A percentile compares a stretch with the other conserved stretches of the same genome.
phyloP scores from a whole-genome alignment of 2,329 filamentous ascomycete species.

The Epichloe scottii region DNA sequence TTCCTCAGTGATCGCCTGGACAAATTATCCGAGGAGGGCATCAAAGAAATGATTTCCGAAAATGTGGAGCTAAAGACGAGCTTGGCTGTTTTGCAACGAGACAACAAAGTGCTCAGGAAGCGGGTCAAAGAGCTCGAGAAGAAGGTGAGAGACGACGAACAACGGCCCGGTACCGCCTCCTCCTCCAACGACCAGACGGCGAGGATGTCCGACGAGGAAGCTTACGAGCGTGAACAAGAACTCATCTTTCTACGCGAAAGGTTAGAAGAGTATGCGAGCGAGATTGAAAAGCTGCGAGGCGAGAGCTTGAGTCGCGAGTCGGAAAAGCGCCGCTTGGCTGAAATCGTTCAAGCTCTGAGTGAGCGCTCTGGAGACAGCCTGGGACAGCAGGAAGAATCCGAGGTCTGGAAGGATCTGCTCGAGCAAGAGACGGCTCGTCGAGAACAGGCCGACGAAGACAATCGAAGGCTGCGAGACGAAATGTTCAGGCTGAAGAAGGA shows the following conservation, averaged over 20 bases:
- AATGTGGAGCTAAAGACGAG: slow-evolving; percentile 93
- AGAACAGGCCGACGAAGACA: slow-evolving; percentile 85
- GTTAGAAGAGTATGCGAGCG: slow-evolving; percentile 69
- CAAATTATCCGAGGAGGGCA: slow-evolving; percentile 85
- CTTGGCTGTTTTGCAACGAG: slow-evolving; percentile 76
- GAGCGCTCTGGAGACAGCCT: slow-evolving; percentile 36
- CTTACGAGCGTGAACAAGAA: slow-evolving; percentile 69
- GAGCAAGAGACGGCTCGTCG: slow-evolving; percentile 82
- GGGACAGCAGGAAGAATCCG: slow-evolving; percentile 50
- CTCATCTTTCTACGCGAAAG: slow-evolving; percentile 73
- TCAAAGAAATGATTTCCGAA: slow-evolving; percentile 96
- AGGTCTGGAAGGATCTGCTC: slow-evolving; percentile 90
- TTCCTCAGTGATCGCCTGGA: slow-evolving; percentile 89
- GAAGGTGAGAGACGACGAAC: slow-evolving; percentile 54
- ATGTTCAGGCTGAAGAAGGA: slow-evolving; percentile 60
- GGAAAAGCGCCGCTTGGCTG: slow-evolving; percentile 76
- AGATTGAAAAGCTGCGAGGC: slow-evolving; percentile 69
- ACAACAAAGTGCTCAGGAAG: slow-evolving; percentile 72
- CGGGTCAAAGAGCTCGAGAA: slow-evolving; percentile 80
- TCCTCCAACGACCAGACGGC: slow-evolving; percentile 48
- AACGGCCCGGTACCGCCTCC: slow-evolving; percentile 48
- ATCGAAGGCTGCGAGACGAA: slow-evolving; percentile 72
- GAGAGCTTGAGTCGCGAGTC: slow-evolving; percentile 69
- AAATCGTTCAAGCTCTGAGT: slow-evolving; percentile 52
- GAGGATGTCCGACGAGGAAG: slow-evolving; percentile 44